phyloP scores from a whole-genome alignment of 257 asterid species.

The Galeopsis tetrahit region DNA sequence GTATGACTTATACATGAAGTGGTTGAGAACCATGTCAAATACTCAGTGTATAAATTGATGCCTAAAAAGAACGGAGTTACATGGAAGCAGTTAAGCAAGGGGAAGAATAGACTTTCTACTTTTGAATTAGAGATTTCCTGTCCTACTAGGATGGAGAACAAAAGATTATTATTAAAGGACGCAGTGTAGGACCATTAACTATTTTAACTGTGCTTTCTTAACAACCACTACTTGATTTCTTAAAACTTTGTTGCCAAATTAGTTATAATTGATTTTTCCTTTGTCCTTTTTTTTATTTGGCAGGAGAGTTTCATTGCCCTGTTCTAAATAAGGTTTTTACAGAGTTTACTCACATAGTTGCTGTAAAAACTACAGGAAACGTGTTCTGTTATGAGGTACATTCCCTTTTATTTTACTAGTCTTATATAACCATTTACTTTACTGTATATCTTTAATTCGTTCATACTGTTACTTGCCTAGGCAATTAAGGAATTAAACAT shows the following conservation, averaged over 20 bases:
- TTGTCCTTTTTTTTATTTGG: constrained; percentile 24
- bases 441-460: neutral
- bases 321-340: constrained; percentile 94
- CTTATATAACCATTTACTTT: constrained; percentile 12
- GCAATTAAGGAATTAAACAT: constrained; percentile 92
- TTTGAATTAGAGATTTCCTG: constrained; percentile 4
- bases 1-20: neutral
- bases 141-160: constrained; percentile 24
- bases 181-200: constrained; percentile 18
- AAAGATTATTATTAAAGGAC: neutral
- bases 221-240: constrained; percentile 7
- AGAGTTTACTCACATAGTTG: constrained; percentile 89
- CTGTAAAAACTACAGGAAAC: constrained; percentile 91
- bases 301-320: constrained; percentile 92
- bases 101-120: constrained; percentile 3
- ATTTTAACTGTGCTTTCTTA: constrained; percentile 9
- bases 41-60: neutral
- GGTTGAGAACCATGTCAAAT: constrained; percentile 18
- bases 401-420: constrained; percentile 19
- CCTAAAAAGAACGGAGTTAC: neutral
- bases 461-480: constrained; percentile 42
- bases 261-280: constrained; percentile 21
- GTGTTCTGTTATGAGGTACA: constrained; percentile 93
- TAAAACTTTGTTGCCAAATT: neutral
- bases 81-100: constrained; percentile 14